Evolutionary conservation across 371 early-diverging fungal species (phyloP), one percentile per base, ranked within the genome.

Genomic region (Mucor mucedo): DNA sequence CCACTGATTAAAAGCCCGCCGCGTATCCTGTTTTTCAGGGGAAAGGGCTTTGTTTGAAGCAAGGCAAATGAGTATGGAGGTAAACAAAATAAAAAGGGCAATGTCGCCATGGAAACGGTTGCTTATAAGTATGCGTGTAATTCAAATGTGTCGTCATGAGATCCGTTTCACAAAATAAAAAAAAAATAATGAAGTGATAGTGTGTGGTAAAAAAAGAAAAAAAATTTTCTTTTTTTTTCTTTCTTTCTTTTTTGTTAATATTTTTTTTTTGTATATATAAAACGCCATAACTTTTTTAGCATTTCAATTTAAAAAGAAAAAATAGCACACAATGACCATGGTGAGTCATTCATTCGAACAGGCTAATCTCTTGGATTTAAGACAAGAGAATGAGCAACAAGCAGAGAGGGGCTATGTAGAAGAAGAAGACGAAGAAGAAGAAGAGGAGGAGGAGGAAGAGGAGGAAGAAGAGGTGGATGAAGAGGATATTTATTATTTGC

Each of bases 291-390:
- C 21, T 21, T 21, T 21, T 21, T 21, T 21, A 21, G 21, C 21
- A 21, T 21, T 49, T 7, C 29, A 49, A 6, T 4, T 13, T 11
- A 14, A 29, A 32, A 13, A 21, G 11, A 52, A 13, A 52, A 59
- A 13, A 49, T 48, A 45, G 48, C 45, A 33, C 38, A 45, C 35
- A 60, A 52, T 60, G 60, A 35, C 49, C 13, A 59, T 59, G 52
- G 28, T 49, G 49, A 49, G 39, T 30, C 39, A 39, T 30, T 28
- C 33, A 21, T 48, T 28, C 28, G 60, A 59, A 47, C 50, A 59
- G 21, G 48, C 27, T 11, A 49, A 59, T 38, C 49, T 59, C 39
- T 28, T 48, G 10, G 48, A 58, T 35, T 35, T 58, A 48, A 42
- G 35, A 58, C 38, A 38, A 27, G 28, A 32, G 5, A 9, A 33